These are phyloP conservation scores for Ustulina deusta DNA, from an alignment of 2,329 filamentous ascomycete species.

Conservation along the genomic window DNA sequence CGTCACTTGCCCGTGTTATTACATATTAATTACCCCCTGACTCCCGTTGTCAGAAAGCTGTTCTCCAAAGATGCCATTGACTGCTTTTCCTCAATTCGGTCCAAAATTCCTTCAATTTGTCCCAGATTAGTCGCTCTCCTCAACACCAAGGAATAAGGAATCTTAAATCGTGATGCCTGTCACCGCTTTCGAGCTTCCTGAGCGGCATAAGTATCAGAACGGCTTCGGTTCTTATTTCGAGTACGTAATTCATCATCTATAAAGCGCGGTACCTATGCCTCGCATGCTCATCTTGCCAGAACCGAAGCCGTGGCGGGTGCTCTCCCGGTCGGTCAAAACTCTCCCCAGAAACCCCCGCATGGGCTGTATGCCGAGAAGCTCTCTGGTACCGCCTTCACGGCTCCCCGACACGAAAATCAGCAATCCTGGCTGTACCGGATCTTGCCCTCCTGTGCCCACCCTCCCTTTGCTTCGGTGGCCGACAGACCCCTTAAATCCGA, in stretches of 20 bases:
- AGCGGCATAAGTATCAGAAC: conserved; percentile 72
- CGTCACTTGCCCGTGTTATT: conserved; percentile 20
- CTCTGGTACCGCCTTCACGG: conserved; percentile 70
- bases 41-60: not conserved
- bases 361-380: conserved; percentile 78
- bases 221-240: conserved; percentile 78
- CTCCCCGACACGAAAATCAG: conserved; percentile 67
- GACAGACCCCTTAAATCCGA: conserved; percentile 60
- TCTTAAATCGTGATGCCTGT: conserved; percentile 49
- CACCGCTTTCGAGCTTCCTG: conserved; percentile 52
- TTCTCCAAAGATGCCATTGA: conserved; percentile 16
- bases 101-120: not conserved
- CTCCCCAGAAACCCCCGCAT: conserved; percentile 75
- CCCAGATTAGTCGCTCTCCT: conserved; percentile 11
- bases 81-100: not conserved
- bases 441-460: conserved; percentile 65
- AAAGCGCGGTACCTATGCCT: no score
- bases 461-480: conserved; percentile 51
- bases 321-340: conserved; percentile 75
- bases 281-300: conserved; percentile 32
- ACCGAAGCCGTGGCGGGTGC: conserved; percentile 75
- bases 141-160: not conserved
- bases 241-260: conserved; percentile 57
- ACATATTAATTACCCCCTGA: conserved; percentile 15
- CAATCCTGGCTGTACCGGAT: conserved; percentile 73